Evolutionary conservation across 139 green algal species (phyloP).

Genomic region (Haematococcus sp.): DNA sequence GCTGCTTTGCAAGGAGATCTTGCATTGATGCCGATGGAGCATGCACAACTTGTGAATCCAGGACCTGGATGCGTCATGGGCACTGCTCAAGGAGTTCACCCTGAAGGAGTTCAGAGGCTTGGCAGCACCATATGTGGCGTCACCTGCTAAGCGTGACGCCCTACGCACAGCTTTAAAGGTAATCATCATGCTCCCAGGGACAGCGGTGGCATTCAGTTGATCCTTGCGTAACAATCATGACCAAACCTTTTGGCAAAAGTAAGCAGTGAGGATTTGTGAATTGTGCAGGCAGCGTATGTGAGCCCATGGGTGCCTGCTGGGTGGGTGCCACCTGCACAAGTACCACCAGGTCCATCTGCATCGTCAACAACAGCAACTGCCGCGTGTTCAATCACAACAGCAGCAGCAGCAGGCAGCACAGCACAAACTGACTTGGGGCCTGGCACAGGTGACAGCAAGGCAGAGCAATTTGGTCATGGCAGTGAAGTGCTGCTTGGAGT

Average conservation of each 20-base stretch:
- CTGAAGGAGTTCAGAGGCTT: neutral
- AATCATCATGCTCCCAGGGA: too few relatives aligned
- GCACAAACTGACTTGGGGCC: too few relatives aligned
- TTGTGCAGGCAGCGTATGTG: neutral
- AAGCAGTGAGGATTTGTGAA: too few relatives aligned
- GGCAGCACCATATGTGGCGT: neutral
- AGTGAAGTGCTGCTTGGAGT: conserved; percentile 58
- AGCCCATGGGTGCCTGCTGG: conserved; percentile 2
- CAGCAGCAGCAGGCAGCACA: too few relatives aligned
- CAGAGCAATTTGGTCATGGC: neutral
- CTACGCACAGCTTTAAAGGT: neutral
- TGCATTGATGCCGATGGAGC: too few relatives aligned
- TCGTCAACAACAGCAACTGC: neutral
- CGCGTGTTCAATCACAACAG: too few relatives aligned
- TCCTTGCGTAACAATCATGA: too few relatives aligned
- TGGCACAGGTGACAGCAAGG: too few relatives aligned
- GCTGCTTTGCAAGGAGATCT: too few relatives aligned
- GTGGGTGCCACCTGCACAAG: neutral
- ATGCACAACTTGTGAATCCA: too few relatives aligned
- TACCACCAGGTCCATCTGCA: neutral
- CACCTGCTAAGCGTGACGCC: neutral
- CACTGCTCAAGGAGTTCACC: conserved; percentile 13
- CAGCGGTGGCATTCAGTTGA: too few relatives aligned
- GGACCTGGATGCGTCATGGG: conserved; percentile 13
- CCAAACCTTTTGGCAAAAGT: too few relatives aligned